Percentiles rank a stretch among this genome's conserved stretches.
phyloP scores from a whole-genome alignment of 768 basidiomycete genomes.

The Pluteus cervinus region DNA sequence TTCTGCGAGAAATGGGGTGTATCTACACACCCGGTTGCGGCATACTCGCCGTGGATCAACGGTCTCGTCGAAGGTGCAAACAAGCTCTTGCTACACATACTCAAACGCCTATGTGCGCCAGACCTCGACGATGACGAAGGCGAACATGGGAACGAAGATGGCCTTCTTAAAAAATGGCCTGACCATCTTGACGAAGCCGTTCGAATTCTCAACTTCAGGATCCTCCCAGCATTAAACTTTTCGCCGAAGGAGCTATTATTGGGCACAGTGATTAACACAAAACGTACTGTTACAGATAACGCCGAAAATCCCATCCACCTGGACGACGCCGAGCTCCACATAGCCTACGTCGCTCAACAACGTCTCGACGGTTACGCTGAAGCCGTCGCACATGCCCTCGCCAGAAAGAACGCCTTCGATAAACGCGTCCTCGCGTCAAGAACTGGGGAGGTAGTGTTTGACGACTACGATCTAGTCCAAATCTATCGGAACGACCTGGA shows the following conservation, averaged over 20 bases:
- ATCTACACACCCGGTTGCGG: constrained; percentile 14
- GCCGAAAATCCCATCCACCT: not conserved
- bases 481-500: constrained; percentile 19
- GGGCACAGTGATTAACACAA: constrained; percentile 22
- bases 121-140: constrained; percentile 16
- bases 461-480: constrained; percentile 22
- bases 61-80: constrained; percentile 29
- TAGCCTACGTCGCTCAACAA: constrained; percentile 23
- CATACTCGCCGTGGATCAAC: constrained; percentile 37
- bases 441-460: constrained; percentile 18
- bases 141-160: constrained; percentile 8
- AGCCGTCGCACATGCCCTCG: constrained; percentile 15
- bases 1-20: constrained; percentile 18
- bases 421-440: constrained; percentile 10
- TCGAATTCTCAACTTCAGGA: constrained; percentile 12
- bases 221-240: constrained; percentile 19
- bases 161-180: constrained; percentile 12
- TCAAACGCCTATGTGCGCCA: constrained; percentile 27
- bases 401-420: constrained; percentile 22
- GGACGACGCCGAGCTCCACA: constrained; percentile 13
- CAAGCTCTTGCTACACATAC: constrained; percentile 16
- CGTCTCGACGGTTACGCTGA: constrained; percentile 21
- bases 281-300: constrained; percentile 5
- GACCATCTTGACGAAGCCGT: constrained; percentile 23
- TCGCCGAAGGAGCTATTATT: constrained; percentile 25